phyloP scores from a whole-genome alignment of 371 early-diverging fungal genomes.

The Mucor sp. region DNA sequence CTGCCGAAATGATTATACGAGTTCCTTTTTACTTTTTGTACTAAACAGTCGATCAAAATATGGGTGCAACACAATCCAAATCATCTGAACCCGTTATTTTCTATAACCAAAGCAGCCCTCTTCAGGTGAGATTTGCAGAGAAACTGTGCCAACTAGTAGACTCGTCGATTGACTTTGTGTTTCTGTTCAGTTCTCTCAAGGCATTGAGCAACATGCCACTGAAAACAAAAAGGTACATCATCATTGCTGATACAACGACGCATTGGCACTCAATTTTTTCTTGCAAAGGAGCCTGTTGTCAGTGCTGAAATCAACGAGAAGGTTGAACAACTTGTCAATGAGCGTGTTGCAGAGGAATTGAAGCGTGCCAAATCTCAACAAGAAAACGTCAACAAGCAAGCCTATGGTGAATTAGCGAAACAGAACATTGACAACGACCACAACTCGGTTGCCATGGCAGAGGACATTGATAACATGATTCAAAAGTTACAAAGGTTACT shows the following conservation, averaged over 20 bases:
- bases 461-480: constrained; percentile 52
- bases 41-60: constrained; percentile 11
- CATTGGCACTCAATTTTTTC: not conserved
- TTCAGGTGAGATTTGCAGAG: constrained; percentile 29
- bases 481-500: constrained; percentile 46
- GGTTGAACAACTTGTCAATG: constrained; percentile 44
- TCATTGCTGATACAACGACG: not conserved
- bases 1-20: not conserved
- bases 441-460: constrained; percentile 46
- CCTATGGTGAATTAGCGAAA: constrained; percentile 41
- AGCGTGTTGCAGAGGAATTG: constrained; percentile 49
- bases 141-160: not conserved
- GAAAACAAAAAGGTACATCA: constrained; percentile 2
- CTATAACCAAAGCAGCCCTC: constrained; percentile 49
- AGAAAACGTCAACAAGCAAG: constrained; percentile 29
- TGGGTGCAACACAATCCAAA: constrained; percentile 54
- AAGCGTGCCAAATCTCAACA: constrained; percentile 32
- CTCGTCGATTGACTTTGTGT: not conserved
- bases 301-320: constrained; percentile 32
- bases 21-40: not conserved
- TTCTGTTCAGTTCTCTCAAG: constrained; percentile 8
- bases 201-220: not conserved
- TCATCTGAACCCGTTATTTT: constrained; percentile 46
- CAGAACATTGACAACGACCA: constrained; percentile 47
- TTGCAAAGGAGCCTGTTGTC: constrained; percentile 7